Evolutionary conservation across 2,329 filamentous ascomycete genomes (phyloP), one percentile per base, ranked within the genome.

Genomic region (Rachicladosporium sp.): DNA sequence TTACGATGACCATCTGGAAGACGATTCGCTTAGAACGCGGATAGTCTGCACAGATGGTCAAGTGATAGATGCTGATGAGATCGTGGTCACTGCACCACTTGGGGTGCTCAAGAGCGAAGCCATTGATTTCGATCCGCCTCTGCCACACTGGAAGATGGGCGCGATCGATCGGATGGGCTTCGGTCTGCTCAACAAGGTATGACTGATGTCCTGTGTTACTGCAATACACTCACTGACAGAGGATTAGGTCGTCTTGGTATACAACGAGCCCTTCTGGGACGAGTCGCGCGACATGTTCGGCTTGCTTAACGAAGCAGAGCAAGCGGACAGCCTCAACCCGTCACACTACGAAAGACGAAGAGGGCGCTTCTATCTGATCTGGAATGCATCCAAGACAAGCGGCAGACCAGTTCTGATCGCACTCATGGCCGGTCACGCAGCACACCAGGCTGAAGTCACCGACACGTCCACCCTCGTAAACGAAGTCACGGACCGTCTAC

Each of bases 341-440:
- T 73, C 74, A 37, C 83, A 94, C 48, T 96, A 96, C 54, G 69
- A 78, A 4, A 68, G 73, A 3, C 79, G 78, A 45, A 77, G 89
- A 38, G 89, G 89, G n/a, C 80, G 88, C 15, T 94, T 94, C 63
- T 98, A 96, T 54, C 76, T 98, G 51, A 96, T 94, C 75, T 96
- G 94, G 75, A 96, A 98, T 53, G 86, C 87, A 40, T 81, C 87
- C 44, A 84, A 86, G 50, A 93, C 85, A 3, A 87, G 83, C 34
- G 93, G 93, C 1, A 68, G 93, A 29, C 91, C 66, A 29, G 86
- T 87, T 37, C 70, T 95, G 15, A 78, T 96, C 44, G 91, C 86
- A 6, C 71, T 98, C 21, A 95, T 98, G 89, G 89, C 89, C 36
- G 91, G 91, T 13, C 85, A 95, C 50, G 85, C 93, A 12, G 91